phyloP scores from a whole-genome alignment of 306 rosid genomes.

The Quercus engelmannii region DNA sequence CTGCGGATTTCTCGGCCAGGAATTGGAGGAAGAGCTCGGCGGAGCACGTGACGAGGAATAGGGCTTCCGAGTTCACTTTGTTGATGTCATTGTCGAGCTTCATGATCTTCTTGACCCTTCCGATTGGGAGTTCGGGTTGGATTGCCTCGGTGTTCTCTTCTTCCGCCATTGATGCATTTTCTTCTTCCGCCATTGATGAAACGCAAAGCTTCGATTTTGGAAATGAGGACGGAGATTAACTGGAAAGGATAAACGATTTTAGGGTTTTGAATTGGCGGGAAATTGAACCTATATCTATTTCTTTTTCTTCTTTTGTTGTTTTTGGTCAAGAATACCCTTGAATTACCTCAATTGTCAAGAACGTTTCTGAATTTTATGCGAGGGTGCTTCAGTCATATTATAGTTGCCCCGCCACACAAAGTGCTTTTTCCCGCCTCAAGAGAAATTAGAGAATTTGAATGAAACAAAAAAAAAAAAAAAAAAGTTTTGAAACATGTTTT shows the following conservation, averaged over 20 bases:
- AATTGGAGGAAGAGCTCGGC: slow-evolving; percentile 71
- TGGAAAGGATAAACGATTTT: neutral
- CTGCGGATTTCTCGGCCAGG: slow-evolving; percentile 69
- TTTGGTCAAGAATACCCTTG: neutral
- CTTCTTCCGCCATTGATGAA: slow-evolving; percentile 41
- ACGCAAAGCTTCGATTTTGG: neutral
- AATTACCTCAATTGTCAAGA: neutral
- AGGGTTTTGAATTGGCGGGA: slow-evolving; percentile 53
- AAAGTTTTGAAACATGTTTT: no score
- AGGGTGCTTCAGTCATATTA: neutral
- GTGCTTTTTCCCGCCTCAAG: slow-evolving; percentile 9
- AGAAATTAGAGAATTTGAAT: neutral
- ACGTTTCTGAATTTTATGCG: neutral
- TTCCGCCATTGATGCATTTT: slow-evolving; percentile 34
- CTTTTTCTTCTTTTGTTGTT: neutral
- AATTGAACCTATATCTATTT: neutral
- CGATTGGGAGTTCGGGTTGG: slow-evolving; percentile 53
- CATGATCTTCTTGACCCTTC: slow-evolving; percentile 79
- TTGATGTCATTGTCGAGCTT: slow-evolving; percentile 63
- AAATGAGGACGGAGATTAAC: no score
- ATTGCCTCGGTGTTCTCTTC: slow-evolving; percentile 25
- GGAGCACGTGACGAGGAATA: slow-evolving; percentile 62
- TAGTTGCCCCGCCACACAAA: neutral
- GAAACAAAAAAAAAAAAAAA: neutral
- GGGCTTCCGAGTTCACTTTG: slow-evolving; percentile 70